These are phyloP conservation scores for Rhamnella rubrinervis DNA, from an alignment of 331 rosid species.

Conservation along the genomic window DNA sequence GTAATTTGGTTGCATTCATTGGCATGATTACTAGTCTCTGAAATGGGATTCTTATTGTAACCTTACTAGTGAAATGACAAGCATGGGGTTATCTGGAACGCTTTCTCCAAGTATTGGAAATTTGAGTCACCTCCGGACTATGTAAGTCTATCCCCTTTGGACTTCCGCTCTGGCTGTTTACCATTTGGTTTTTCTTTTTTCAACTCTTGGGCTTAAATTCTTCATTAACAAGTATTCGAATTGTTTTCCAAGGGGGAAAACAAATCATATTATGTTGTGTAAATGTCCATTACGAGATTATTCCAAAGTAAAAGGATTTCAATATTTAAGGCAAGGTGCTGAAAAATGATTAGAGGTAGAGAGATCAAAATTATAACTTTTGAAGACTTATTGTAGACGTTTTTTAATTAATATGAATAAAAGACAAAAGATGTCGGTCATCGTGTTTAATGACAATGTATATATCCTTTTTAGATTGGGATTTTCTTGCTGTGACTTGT, in stretches of 20 bases:
- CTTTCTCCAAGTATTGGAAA: constrained; percentile 82
- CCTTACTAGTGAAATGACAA: constrained; percentile 78
- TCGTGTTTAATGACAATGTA: too few relatives aligned
- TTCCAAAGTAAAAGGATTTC: too few relatives aligned
- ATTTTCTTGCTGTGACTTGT: too few relatives aligned
- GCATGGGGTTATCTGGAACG: constrained; percentile 64
- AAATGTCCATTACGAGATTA: too few relatives aligned
- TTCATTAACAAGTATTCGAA: too few relatives aligned
- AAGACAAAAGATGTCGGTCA: too few relatives aligned
- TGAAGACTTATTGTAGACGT: not conserved
- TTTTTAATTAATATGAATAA: too few relatives aligned
- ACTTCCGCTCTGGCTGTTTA: constrained; percentile 1
- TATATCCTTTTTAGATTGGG: too few relatives aligned
- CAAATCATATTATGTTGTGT: too few relatives aligned
- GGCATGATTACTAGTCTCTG: constrained; percentile 18
- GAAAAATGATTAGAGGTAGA: not conserved
- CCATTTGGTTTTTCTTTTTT: not conserved
- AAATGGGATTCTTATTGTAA: constrained; percentile 1
- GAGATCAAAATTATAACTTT: not conserved
- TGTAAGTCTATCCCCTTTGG: constrained; percentile 47
- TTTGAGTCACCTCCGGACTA: constrained; percentile 70
- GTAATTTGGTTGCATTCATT: constrained; percentile 1
- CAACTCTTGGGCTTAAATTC: not conserved
- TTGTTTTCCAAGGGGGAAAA: too few relatives aligned
- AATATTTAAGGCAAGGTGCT: not conserved